Conservation (phyloP, 1,284 basidiomycete genomes). For the Takashimella koratensis region DNA sequence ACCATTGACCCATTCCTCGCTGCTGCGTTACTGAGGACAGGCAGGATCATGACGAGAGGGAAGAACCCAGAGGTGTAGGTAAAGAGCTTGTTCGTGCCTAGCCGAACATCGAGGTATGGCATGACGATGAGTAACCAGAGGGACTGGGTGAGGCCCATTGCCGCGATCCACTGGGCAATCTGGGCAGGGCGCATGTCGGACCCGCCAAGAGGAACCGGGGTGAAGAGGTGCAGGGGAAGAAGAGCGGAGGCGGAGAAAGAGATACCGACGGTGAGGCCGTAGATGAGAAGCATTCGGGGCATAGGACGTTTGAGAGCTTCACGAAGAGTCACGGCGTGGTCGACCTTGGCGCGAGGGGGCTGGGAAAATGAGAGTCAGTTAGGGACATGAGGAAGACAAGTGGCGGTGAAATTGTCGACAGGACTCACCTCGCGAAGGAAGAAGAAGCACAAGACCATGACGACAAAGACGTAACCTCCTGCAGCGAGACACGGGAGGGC, state of each 20-base stretch:
- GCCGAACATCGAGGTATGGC: conserved; percentile 20
- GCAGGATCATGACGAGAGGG: conserved; percentile 19
- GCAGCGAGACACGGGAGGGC: conserved; percentile 21
- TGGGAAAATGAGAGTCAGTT: too few relatives aligned
- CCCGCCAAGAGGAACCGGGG: conserved; percentile 22
- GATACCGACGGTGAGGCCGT: conserved; percentile 21
- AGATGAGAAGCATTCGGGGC: conserved; percentile 22
- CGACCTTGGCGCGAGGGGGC: conserved; percentile 2
- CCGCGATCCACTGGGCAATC: conserved; percentile 22
- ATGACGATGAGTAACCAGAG: conserved; percentile 30
- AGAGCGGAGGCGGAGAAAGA: conserved; percentile 24
- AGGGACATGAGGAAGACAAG: too few relatives aligned
- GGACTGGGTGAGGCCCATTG: conserved; percentile 22
- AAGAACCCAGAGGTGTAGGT: conserved; percentile 13
- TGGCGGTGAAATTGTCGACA: too few relatives aligned
- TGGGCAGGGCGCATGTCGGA: conserved; percentile 18
- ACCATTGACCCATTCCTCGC: conserved; percentile 7
- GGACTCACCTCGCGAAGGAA: conserved; percentile 17
- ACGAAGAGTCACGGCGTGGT: conserved; percentile 12
- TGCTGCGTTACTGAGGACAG: conserved; percentile 19
- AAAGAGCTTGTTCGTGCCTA: conserved; percentile 25
- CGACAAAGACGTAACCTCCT: conserved; percentile 17
- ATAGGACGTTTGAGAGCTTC: conserved; percentile 20
- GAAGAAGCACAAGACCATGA: conserved; percentile 16
- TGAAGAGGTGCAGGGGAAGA: conserved; percentile 27